Percentiles rank a stretch among this genome's conserved stretches.
Conservation (phyloP, 306 rosid genomes). For the Mucuna pruriens region DNA sequence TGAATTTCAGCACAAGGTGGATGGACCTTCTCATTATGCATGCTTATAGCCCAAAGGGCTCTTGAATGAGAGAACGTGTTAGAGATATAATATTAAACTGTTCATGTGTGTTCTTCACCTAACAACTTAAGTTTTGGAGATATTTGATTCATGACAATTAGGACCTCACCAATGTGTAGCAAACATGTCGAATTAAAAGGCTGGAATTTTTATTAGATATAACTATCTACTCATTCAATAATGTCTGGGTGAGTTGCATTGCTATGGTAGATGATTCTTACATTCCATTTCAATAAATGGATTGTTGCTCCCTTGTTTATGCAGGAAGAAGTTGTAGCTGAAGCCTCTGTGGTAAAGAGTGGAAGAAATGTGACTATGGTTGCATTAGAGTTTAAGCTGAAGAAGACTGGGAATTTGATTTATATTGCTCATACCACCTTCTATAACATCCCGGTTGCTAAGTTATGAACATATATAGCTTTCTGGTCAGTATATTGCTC, state of each 20-base stretch:
- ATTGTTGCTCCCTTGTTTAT: neutral
- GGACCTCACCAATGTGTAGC: neutral
- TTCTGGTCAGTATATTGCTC: neutral
- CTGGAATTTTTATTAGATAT: neutral
- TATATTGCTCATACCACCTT: constrained; percentile 67
- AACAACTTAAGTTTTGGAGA: neutral
- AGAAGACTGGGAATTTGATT: constrained; percentile 51
- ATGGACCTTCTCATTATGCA: neutral
- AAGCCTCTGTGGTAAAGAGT: constrained; percentile 60
- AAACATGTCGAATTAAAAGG: neutral
- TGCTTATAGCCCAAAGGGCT: neutral
- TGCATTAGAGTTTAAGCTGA: constrained; percentile 56
- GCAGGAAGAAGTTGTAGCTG: constrained; percentile 62
- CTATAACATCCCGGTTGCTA: constrained; percentile 62
- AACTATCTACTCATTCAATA: neutral
- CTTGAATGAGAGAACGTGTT: neutral
- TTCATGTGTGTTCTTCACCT: neutral
- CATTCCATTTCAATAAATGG: constrained; percentile 6
- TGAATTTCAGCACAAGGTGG: neutral
- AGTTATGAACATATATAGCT: constrained; percentile 40
- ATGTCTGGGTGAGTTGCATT: neutral
- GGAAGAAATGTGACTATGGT: constrained; percentile 77
- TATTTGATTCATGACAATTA: neutral
- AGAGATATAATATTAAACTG: neutral
- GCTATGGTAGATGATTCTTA: neutral